Conservation (phyloP, 371 early-diverging fungal genomes). For the Mucor sp. region DNA sequence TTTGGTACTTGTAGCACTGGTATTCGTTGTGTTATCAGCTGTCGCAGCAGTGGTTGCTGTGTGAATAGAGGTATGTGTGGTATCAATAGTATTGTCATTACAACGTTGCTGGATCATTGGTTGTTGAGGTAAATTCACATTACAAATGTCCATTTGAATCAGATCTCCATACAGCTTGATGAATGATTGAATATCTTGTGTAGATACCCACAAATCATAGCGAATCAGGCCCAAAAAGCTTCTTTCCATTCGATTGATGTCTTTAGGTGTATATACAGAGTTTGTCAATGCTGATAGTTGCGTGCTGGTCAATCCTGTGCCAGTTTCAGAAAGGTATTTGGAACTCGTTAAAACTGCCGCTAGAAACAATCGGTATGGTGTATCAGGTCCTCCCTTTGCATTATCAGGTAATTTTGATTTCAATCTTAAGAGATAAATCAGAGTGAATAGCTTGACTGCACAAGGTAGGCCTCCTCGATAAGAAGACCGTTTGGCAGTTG, state of each 20-base stretch:
- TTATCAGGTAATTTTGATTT: constrained; percentile 52
- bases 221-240: constrained; percentile 54
- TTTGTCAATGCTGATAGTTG: constrained; percentile 51
- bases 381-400: constrained; percentile 63
- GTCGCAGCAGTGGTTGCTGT: neutral
- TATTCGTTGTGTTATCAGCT: neutral
- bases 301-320: constrained; percentile 23
- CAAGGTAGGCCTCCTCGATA: constrained; percentile 1
- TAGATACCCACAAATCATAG: constrained; percentile 33
- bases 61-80: neutral
- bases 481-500: neutral
- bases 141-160: constrained; percentile 14
- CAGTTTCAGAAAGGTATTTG: constrained; percentile 35
- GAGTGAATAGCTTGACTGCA: constrained; percentile 32
- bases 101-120: neutral
- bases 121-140: constrained; percentile 6
- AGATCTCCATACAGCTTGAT: constrained; percentile 21
- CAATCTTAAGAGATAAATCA: constrained; percentile 65
- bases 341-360: constrained; percentile 64
- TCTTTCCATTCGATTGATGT: constrained; percentile 68
- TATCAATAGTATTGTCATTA: neutral
- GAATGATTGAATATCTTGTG: constrained; percentile 24
- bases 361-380: constrained; percentile 67
- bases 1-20: neutral
- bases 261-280: constrained; percentile 53